A percentile compares a stretch with the other conserved stretches of the same genome.
Evolutionary conservation across 306 rosid genomes (phyloP).

Genomic region (Cucurbita argyrosperma): DNA sequence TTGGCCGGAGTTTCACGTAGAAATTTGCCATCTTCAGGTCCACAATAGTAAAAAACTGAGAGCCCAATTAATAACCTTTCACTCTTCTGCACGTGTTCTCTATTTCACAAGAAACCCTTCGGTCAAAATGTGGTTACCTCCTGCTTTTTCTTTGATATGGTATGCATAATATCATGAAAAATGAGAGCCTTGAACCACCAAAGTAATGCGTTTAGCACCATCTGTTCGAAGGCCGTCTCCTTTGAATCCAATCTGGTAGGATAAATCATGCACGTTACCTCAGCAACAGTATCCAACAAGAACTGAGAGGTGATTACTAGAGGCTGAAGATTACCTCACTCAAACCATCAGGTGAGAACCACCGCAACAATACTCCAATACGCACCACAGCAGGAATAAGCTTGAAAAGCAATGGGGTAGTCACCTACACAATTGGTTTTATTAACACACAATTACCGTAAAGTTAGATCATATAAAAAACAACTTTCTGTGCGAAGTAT

Average conservation of each 20-base stretch:
- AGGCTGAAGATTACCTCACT: slow-evolving; percentile 47
- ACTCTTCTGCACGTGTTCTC: slow-evolving; percentile 30
- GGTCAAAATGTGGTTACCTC: slow-evolving; percentile 20
- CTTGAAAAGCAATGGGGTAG: slow-evolving; percentile 96
- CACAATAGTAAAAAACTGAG: slow-evolving; percentile 13
- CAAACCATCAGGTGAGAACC: slow-evolving; percentile 67
- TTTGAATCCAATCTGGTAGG: slow-evolving; percentile 53
- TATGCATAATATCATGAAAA: slow-evolving; percentile 44
- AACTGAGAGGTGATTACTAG: neutral
- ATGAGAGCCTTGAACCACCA: slow-evolving; percentile 65
- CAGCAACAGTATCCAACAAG: slow-evolving; percentile 8
- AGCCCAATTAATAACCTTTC: slow-evolving; percentile 28
- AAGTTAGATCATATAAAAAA: neutral
- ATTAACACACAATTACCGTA: neutral
- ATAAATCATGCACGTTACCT: neutral
- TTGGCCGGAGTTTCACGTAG: slow-evolving; percentile 7
- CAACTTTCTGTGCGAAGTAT: neutral
- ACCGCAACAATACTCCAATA: slow-evolving; percentile 63
- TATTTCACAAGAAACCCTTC: slow-evolving; percentile 30
- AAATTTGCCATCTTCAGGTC: slow-evolving; percentile 15
- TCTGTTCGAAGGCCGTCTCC: slow-evolving; percentile 64
- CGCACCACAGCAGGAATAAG: slow-evolving; percentile 82
- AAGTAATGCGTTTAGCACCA: slow-evolving; percentile 55
- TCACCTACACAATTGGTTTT: slow-evolving; percentile 44
- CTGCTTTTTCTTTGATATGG: slow-evolving; percentile 11